A percentile compares a stretch with the other conserved stretches of the same genome.
Evolutionary conservation across 441 rosid genomes (phyloP).

Genomic region (Populus hybrid): DNA sequence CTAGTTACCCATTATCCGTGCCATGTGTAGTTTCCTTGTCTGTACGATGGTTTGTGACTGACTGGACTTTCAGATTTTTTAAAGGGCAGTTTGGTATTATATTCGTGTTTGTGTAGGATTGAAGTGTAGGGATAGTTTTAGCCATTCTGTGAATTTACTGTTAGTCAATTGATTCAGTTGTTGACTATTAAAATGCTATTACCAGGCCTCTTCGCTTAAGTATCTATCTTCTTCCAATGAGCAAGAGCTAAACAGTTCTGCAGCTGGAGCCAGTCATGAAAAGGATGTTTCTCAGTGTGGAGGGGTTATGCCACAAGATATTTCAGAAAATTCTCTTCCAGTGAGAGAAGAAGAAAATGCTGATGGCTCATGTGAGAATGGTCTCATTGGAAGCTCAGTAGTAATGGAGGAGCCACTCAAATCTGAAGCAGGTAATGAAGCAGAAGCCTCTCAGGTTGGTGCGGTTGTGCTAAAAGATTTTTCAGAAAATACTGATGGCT

Average conservation of each 20-base stretch:
- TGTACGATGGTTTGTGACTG: neutral
- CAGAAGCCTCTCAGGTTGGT: neutral
- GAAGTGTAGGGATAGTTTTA: neutral
- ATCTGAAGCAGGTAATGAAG: conserved; percentile 1
- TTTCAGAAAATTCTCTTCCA: neutral
- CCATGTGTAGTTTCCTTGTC: neutral
- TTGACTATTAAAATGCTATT: neutral
- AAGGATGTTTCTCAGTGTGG: neutral
- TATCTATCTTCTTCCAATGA: conserved; percentile 10
- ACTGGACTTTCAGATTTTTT: neutral
- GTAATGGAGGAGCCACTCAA: neutral
- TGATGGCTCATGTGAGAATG: neutral
- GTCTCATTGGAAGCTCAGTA: neutral
- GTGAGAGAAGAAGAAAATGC: conserved; percentile 5
- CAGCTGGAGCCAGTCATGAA: neutral
- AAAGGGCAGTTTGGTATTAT: neutral
- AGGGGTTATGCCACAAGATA: neutral
- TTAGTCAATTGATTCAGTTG: neutral
- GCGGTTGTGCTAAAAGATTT: neutral
- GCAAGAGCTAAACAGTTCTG: conserved; percentile 5
- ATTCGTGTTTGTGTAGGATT: neutral
- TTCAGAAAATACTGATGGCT: no score
- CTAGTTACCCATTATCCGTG: neutral
- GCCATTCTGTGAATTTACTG: neutral
- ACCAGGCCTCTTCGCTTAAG: neutral